Evolutionary conservation across 345 rosid genomes (phyloP), one percentile per base, ranked within the genome.

Genomic region (Dipteronia dyeriana): DNA sequence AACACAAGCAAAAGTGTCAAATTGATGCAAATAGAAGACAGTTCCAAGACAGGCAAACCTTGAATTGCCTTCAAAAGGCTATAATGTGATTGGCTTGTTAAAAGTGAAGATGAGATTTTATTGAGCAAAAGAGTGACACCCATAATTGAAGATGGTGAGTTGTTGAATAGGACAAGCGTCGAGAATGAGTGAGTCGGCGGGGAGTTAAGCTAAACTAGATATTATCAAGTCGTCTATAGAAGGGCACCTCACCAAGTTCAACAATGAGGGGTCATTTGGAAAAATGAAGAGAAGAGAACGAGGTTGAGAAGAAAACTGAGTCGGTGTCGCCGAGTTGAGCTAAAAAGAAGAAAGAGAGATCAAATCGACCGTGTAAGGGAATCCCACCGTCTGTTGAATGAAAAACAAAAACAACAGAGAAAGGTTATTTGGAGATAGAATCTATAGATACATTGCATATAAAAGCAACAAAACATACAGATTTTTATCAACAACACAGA

Each of bases 11-110:
- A 82, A 67, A 94, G 94, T 34, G 90, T 76, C 80, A 90, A 86
- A 85, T 94, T 91, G 81, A 90, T 75, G 84, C 90, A 87, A 70
- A 94, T 77, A 12, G 97, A 91, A 60, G 87, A 87, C n/a, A 94
- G 86, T 76, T 97, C 97, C 84, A 90, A 75, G 0, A 84, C 2
- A 26, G 93, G 92, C 47, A 92, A 71, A 67, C 86, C 85, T 11
- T 75, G 86, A 83, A 87, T 80, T 62, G 80, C 82, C 74, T 82
- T 71, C 66, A 74, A 68, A 80, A 84, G 65, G 20, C 71, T 14
- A 57, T 65, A 65, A 68, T 77, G 73, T 13, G 82, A 76, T 75
- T 70, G 74, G 17, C 26, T 31, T 13, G 83, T 76, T 60, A 76
- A 7, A 2, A 68, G 81, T 3, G 73, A 68, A 83, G 77, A 62